Base-by-base conservation (phyloP, 345 rosid species). In the Fremontodendron californicum region DNA sequence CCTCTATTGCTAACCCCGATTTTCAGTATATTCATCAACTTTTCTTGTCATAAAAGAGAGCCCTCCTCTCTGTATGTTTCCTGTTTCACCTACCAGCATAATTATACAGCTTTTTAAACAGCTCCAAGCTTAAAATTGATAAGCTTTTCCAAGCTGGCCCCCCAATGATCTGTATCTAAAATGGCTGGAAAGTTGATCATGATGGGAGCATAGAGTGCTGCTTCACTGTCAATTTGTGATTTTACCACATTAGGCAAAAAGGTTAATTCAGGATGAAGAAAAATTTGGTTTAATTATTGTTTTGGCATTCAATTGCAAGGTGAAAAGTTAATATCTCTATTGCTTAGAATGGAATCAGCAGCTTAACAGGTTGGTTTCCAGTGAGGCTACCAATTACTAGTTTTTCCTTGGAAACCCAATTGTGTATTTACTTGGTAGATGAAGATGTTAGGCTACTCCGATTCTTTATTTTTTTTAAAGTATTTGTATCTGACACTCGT, bases 1-100 rank as follows among this genome's bases (percentile, higher is more conserved):
- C 42, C 63, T n/a, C 23, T 49, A 16, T 51, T n/a, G 23, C 35
- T 31, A 3, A 9, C 69, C 71, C 71, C 29, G 48, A 40, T 39
- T 65, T 64, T 10, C 48, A 31, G 27, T 31, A 48, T 9, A 33
- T 19, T 49, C 60, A 49, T 71, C 16, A 68, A 67, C 72, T 67
- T 64, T 65, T 19, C 48, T 19, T 65, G 15, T 0, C 21, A 10
- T 35, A 51, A 33, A 51, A 29, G 8, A 19, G 15, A 33, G 62
- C 16, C 45, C 16, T 45, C 16, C 2, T 67, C n/a, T 43, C 16
- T 67, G 33, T 6, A 13, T 8, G 37, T 37, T 35, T 55, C 51
- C 76, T 73, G 60, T 49, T 11, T 9, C 31, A 71, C 61, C 61
- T 49, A 51, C 75, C 75, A 71, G 3, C 57, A 69, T 11, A 52